Conservation (phyloP, 257 asterid genomes). For the Ilex asprella region DNA sequence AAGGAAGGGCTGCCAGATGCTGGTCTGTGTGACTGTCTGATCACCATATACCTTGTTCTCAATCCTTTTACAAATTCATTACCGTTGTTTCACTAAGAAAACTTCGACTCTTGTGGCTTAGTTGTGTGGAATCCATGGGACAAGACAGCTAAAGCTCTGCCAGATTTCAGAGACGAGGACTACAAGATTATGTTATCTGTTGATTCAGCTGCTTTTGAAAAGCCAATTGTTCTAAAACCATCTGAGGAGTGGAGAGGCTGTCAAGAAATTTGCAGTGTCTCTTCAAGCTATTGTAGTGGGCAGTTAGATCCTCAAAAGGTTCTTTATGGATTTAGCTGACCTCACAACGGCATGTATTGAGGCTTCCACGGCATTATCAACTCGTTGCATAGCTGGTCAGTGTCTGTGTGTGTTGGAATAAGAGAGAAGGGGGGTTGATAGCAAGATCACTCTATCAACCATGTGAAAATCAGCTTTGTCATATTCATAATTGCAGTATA, state of each 20-base stretch:
- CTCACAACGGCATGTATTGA: background rate
- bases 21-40: background rate
- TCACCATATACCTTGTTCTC: background rate
- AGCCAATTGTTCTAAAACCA: background rate
- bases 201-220: conserved; percentile 6
- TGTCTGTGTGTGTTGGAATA: too few relatives aligned
- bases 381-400: too few relatives aligned
- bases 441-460: too few relatives aligned
- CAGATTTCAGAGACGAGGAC: conserved; percentile 2
- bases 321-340: background rate
- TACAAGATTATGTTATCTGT: conserved; percentile 5
- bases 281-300: conserved; percentile 4
- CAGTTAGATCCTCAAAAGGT: background rate
- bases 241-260: conserved; percentile 7
- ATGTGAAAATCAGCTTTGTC: too few relatives aligned
- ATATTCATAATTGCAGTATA: too few relatives aligned
- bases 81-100: too few relatives aligned
- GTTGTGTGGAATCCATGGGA: conserved; percentile 6
- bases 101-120: background rate
- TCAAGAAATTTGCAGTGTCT: background rate
- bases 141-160: background rate
- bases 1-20: background rate
- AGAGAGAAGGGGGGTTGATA: too few relatives aligned
- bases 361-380: too few relatives aligned
- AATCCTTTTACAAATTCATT: too few relatives aligned